Evolutionary conservation across 169 alveolate species (phyloP), one percentile per base, ranked within the genome.

Genomic region (Sarcocystis neurona): DNA sequence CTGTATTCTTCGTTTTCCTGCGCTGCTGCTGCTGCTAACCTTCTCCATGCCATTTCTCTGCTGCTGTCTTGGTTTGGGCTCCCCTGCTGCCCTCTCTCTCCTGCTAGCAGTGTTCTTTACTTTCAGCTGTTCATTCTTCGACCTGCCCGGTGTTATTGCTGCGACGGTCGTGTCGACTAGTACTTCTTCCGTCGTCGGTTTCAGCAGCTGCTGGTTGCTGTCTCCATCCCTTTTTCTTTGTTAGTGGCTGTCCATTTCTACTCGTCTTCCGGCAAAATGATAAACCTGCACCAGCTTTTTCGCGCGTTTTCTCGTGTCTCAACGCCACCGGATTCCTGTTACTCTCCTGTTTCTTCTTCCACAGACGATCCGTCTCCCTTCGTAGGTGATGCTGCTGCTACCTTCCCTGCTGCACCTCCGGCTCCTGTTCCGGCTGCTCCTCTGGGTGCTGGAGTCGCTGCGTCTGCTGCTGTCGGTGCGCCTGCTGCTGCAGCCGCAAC

Each of bases 281-380:
- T 72, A 48, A 72, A 72, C 41, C 82, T 72, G 82, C 82, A 72
- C 23, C 82, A 72, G 82, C 82, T 72, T 32, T 37, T 72, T 39
- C 82, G 82, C 32, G 82, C 41, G 10, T 72, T 72, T 39, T 72
- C 82, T 15, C 82, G 82, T 34, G 82, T 43, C 53, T 72, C 82
- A 1, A 39, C 82, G 53, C 41, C 82, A 32, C 39, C 47, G 2
- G 6, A 48, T 30, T 47, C 15, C 53, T 39, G 58, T 41, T 27
- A n/a, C 53, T n/a, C 82, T n/a, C 56, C 82, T n/a, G n/a, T n/a
- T n/a, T n/a, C n/a, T n/a, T n/a, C n/a, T n/a, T n/a, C n/a, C n/a
- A n/a, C n/a, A n/a, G n/a, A n/a, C n/a, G n/a, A n/a, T n/a, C n/a
- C n/a, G n/a, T n/a, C n/a, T n/a, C n/a, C n/a, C n/a, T n/a, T n/a